These are phyloP conservation scores for Cladosporium halotolerans DNA, from an alignment of 2,329 filamentous ascomycete genomes.

Conservation along the genomic window DNA sequence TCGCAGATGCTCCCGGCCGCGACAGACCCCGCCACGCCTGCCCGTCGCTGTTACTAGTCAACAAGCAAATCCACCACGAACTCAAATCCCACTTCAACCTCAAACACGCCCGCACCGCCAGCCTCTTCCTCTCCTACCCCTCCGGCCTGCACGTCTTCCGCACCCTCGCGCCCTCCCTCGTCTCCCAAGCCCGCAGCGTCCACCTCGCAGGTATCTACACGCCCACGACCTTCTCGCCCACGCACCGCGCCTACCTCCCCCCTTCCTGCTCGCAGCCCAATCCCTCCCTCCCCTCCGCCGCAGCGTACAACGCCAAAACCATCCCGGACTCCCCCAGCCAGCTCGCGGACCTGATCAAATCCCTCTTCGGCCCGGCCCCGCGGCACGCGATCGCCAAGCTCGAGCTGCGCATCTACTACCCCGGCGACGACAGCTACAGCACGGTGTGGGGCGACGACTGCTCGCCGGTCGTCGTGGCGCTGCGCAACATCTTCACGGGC, in stretches of 20 bases:
- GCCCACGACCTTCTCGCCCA: slow-evolving; percentile 15
- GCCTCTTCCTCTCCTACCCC: slow-evolving; percentile 37
- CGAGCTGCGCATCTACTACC: slow-evolving; percentile 36
- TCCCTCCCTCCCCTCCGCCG: background rate
- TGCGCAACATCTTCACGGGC: slow-evolving; percentile 33
- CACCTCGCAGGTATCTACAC: slow-evolving; percentile 37
- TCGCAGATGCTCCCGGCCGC: background rate
- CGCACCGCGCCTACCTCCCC: slow-evolving; percentile 20
- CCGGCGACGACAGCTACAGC: slow-evolving; percentile 32
- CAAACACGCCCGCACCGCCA: slow-evolving; percentile 26
- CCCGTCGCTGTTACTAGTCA: slow-evolving; percentile 19
- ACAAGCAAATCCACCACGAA: slow-evolving; percentile 32
- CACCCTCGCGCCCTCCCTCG: slow-evolving; percentile 33
- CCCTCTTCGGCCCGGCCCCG: slow-evolving; percentile 25
- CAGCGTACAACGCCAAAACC: slow-evolving; percentile 16
- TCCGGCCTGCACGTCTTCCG: slow-evolving; percentile 36
- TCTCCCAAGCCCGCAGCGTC: slow-evolving; percentile 35
- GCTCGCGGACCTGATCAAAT: slow-evolving; percentile 29
- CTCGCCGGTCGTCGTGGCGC: slow-evolving; percentile 32
- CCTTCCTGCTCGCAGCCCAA: slow-evolving; percentile 12
- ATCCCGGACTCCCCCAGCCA: slow-evolving; percentile 23
- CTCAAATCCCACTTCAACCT: slow-evolving; percentile 30
- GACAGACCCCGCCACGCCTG: slow-evolving; percentile 10
- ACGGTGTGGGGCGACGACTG: slow-evolving; percentile 35
- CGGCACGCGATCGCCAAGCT: slow-evolving; percentile 26